phyloP scores from a whole-genome alignment of 1,284 basidiomycete species.

The Boletus semigastroideus region DNA sequence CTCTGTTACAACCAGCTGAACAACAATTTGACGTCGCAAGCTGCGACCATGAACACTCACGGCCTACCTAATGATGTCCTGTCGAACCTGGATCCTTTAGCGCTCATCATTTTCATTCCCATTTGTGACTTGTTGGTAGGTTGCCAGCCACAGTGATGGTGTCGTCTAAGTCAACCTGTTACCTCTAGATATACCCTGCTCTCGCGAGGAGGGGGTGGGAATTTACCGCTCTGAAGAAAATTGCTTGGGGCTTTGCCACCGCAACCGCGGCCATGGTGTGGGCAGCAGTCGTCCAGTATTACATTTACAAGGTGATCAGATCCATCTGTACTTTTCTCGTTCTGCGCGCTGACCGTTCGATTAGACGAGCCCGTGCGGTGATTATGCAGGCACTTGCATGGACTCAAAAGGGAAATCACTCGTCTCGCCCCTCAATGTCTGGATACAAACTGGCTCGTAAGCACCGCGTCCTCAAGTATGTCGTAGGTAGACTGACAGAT shows the following conservation, averaged over 20 bases:
- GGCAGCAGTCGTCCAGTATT: conserved; percentile 70
- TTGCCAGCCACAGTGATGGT: not conserved
- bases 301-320: conserved; percentile 70
- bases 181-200: conserved; percentile 64
- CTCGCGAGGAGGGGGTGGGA: conserved; percentile 63
- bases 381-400: conserved; percentile 51
- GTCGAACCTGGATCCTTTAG: conserved; percentile 78
- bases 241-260: conserved; percentile 72
- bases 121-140: conserved; percentile 58
- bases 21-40: conserved; percentile 80
- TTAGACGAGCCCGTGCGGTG: conserved; percentile 63
- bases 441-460: conserved; percentile 69
- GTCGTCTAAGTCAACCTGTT: not conserved
- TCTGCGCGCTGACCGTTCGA: conserved; percentile 7
- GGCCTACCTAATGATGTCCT: conserved; percentile 82
- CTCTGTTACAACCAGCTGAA: conserved; percentile 73
- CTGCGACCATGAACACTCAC: conserved; percentile 68
- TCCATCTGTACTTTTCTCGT: conserved; percentile 3
- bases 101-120: conserved; percentile 74
- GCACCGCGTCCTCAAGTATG: not conserved
- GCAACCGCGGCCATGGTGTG: conserved; percentile 59
- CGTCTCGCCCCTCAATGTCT: conserved; percentile 67
- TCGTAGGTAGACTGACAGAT: not conserved
- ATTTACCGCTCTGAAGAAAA: conserved; percentile 74
- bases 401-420: conserved; percentile 43